Base-by-base conservation (phyloP, 352 stramenopile species). In the Phytophthora fragariaefolia region DNA sequence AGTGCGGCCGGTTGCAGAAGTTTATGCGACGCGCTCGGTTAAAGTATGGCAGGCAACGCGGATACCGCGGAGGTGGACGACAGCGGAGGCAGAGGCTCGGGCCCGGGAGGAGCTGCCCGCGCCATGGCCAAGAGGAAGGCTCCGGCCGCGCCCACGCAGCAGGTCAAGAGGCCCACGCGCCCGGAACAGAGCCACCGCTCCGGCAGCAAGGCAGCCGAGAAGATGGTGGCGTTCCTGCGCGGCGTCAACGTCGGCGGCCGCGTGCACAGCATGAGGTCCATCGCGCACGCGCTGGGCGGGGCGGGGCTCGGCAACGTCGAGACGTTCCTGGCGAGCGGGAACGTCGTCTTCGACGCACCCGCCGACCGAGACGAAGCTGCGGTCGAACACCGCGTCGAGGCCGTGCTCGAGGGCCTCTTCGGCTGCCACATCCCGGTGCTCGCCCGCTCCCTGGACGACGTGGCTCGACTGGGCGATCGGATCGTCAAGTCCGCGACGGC, bases 271-370 rank as follows among this genome's bases (percentile, higher is more conserved):
- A 77, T 77, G 70, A 63, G 69, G 32, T 66, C 66, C 23, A 75
- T 78, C 49, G 56, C 57, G 4, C 24, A 55, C 2, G 70, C 59
- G 40, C 47, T 78, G 30, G 26, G 26, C 15, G 45, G 43, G 6
- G 57, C 60, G 8, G 66, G 70, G 6, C 67, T 78, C 26, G 4
- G 6, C 23, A 66, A 69, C 30, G 56, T 75, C 20, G 45, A 60
- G 24, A 78, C 70, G n/a, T 78, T 78, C 48, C 52, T 78, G 6
- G 70, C 70, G 24, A 78, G 70, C 28, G 70, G 70, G 27, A 78
- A 78, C 53, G 26, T 78, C 55, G 40, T 74, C 43, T 69, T 78
- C 7, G 45, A 65, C n/a, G 6, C 32, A 1, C 53, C 22, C 20
- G 40, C 15, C 12, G 27, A 22, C 34, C n/a, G 18, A 7, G 34